Evolutionary conservation across 441 rosid species (phyloP).

Genomic region (Daphne laureola): DNA sequence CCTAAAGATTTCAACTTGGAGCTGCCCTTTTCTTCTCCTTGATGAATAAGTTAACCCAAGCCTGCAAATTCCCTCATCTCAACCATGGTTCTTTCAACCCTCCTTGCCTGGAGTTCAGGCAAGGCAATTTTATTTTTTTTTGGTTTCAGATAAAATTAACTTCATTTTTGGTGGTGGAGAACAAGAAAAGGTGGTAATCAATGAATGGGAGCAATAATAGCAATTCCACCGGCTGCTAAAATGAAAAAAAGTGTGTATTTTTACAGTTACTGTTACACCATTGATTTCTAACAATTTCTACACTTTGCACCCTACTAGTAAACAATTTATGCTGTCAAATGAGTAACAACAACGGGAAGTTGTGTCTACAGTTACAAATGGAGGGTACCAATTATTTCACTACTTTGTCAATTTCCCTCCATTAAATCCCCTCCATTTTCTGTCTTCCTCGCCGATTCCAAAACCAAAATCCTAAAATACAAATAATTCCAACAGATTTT

Average conservation of each 20-base stretch:
- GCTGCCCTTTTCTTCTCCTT: background rate
- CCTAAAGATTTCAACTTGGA: constrained; percentile 13
- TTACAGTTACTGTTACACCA: background rate
- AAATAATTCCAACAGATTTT: no score
- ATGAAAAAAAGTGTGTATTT: background rate
- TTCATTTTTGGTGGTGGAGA: constrained; percentile 17
- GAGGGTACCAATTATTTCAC: constrained; percentile 14
- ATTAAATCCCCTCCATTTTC: constrained; percentile 21
- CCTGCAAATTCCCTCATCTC: constrained; percentile 9
- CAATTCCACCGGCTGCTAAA: constrained; percentile 4
- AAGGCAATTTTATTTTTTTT: constrained; percentile 19
- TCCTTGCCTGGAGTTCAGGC: constrained; percentile 42
- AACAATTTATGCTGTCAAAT: no score
- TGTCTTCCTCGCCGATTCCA: constrained; percentile 2
- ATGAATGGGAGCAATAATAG: constrained; percentile 34
- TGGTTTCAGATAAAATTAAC: constrained; percentile 1
- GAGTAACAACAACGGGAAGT: background rate
- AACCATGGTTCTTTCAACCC: constrained; percentile 5
- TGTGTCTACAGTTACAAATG: constrained; percentile 19
- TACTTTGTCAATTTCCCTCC: constrained; percentile 8
- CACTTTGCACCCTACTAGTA: no score
- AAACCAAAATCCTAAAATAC: background rate
- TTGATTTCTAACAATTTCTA: no score
- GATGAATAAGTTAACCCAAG: constrained; percentile 10
- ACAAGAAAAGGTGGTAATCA: constrained; percentile 24